Evolutionary conservation across 2,329 filamentous ascomycete genomes (phyloP).

Genomic region (Aspergillus brunneoviolaceus): DNA sequence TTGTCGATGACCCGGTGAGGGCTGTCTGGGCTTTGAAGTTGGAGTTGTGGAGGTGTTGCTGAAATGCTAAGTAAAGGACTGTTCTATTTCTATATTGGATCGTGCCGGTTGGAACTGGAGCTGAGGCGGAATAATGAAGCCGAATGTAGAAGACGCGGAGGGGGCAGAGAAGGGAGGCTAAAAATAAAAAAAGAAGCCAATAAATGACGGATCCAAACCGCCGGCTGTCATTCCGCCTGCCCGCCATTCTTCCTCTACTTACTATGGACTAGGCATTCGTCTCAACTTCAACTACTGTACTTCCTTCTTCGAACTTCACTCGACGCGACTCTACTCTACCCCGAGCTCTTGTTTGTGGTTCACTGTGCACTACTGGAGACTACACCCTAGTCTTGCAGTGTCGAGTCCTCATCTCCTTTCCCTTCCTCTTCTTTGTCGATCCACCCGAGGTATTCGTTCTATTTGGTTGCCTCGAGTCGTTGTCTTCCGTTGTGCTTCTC

Average conservation of each 20-base stretch:
- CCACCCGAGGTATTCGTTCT: neutral
- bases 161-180: conserved; percentile 19
- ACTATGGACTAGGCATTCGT: neutral
- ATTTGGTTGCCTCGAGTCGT: neutral
- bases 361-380: too few species aligned
- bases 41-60: too few species aligned
- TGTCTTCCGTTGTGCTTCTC: neutral
- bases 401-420: neutral
- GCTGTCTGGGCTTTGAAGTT: too few species aligned
- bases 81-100: neutral
- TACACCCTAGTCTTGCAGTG: neutral
- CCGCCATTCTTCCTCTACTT: too few species aligned
- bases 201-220: neutral
- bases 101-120: neutral
- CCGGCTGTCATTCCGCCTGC: neutral
- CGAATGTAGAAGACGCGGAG: neutral
- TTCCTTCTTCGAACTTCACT: neutral
- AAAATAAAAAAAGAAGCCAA: conserved; percentile 15
- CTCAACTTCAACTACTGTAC: neutral
- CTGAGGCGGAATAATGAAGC: neutral
- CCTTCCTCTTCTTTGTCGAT: neutral
- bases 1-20: neutral
- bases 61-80: too few species aligned
- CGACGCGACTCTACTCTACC: neutral
- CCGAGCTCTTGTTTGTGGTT: neutral